Conservation (phyloP, 148 eudicot genomes). For the Heliosperma pusillum region DNA sequence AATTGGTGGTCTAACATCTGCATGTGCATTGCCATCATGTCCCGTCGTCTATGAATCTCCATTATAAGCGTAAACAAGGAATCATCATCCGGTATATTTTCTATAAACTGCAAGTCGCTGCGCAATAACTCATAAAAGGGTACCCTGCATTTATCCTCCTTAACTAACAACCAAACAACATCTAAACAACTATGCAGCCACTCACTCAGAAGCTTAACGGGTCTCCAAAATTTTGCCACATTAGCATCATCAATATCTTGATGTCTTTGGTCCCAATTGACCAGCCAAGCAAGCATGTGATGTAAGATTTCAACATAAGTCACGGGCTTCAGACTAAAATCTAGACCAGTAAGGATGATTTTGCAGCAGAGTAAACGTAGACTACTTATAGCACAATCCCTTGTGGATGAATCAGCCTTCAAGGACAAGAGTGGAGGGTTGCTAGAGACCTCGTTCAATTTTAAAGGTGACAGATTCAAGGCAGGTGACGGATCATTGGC, state of each 20-base stretch:
- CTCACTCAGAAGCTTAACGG: constrained; percentile 63
- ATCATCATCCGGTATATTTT: constrained; percentile 91
- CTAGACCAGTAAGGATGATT: constrained; percentile 64
- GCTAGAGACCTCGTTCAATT: constrained; percentile 49
- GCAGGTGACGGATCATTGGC: constrained; percentile 62
- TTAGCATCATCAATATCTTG: constrained; percentile 56
- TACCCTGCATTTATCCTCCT: constrained; percentile 83
- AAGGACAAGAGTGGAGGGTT: constrained; percentile 41
- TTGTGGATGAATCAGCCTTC: constrained; percentile 36
- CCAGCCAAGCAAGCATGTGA: constrained; percentile 86
- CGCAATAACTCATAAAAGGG: constrained; percentile 93
- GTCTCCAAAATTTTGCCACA: constrained; percentile 56
- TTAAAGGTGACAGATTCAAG: constrained; percentile 53
- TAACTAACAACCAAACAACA: constrained; percentile 88
- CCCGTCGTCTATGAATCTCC: constrained; percentile 93
- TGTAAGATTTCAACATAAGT: constrained; percentile 74
- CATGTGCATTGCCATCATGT: constrained; percentile 97
- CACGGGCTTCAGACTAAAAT: constrained; percentile 69
- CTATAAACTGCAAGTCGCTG: constrained; percentile 82
- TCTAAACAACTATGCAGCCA: constrained; percentile 93
- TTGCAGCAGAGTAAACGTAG: constrained; percentile 86
- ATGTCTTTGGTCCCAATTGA: constrained; percentile 81
- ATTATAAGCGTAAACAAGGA: constrained; percentile 83
- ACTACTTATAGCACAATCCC: constrained; percentile 76
- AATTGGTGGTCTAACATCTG: constrained; percentile 98